These are phyloP conservation scores for Cinnamomum chago DNA, from an alignment of 164 flowering plant genomes.

Conservation along the genomic window DNA sequence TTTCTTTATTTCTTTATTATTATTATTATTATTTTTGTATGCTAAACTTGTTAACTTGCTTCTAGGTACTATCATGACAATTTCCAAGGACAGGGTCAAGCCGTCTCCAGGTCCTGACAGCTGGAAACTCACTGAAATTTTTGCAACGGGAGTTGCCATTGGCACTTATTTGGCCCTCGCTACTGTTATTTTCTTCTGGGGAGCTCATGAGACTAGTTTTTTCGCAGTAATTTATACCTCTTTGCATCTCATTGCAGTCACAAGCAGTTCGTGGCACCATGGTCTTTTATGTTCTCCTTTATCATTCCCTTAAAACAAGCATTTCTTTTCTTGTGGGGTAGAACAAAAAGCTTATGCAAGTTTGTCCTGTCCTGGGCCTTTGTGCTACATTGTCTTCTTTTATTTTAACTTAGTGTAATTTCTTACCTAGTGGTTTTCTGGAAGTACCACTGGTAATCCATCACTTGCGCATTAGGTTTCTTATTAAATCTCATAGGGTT, in stretches of 20 bases:
- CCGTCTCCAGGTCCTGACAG: constrained; percentile 69
- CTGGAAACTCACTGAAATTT: constrained; percentile 68
- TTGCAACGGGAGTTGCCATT: constrained; percentile 56
- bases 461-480: no score
- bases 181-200: constrained; percentile 56
- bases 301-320: not conserved
- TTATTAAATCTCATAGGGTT: no score
- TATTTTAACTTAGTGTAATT: not conserved
- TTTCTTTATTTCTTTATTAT: no score
- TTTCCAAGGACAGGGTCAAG: constrained; percentile 69
- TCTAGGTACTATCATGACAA: constrained; percentile 73
- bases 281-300: not conserved
- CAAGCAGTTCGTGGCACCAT: not conserved
- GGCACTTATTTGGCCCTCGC: constrained; percentile 54
- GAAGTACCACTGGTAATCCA: no score
- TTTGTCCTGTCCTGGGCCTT: no score
- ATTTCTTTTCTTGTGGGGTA: not conserved
- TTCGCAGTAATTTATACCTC: constrained; percentile 32
- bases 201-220: constrained; percentile 42
- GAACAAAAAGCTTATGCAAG: not conserved
- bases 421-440: no score
- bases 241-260: not conserved
- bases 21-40: not conserved
- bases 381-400: not conserved
- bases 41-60: constrained; percentile 4